phyloP scores from a whole-genome alignment of 129 eudicot species.

The Ambrosia trifida region DNA sequence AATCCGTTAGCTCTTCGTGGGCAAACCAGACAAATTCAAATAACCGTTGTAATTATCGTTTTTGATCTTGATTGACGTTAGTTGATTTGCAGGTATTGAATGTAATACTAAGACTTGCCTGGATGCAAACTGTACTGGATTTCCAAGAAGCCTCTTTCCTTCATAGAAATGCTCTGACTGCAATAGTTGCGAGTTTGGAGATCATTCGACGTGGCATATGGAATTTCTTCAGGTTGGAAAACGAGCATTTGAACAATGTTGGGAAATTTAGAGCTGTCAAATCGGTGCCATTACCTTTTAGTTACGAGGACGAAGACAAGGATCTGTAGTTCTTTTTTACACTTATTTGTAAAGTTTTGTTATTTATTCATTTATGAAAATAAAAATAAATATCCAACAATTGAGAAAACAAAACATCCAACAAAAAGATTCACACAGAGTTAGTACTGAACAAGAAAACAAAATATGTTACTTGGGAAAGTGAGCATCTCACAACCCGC shows the following conservation, averaged over 20 bases:
- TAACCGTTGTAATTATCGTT: background rate
- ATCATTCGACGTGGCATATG: conserved; percentile 74
- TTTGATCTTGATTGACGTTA: background rate
- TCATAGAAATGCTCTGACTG: conserved; percentile 53
- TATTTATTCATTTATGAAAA: too few relatives aligned
- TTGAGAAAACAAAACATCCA: background rate
- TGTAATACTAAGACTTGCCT: conserved; percentile 68
- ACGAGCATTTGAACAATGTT: conserved; percentile 69
- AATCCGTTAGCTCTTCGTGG: too few relatives aligned
- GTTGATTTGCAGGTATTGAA: conserved; percentile 46
- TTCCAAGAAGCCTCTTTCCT: conserved; percentile 49
- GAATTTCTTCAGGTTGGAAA: conserved; percentile 81
- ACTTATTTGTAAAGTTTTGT: conserved; percentile 16
- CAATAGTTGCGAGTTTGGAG: conserved; percentile 62
- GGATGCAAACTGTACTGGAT: conserved; percentile 74
- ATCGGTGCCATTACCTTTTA: conserved; percentile 64
- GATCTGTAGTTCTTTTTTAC: conserved; percentile 19
- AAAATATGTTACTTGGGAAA: background rate
- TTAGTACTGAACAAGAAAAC: background rate
- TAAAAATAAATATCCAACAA: background rate
- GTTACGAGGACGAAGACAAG: conserved; percentile 44
- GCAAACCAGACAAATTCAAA: background rate
- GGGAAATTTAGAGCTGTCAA: conserved; percentile 67
- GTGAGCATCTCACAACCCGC: too few relatives aligned
- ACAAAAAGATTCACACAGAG: conserved; percentile 4